phyloP scores from a whole-genome alignment of 768 basidiomycete genomes.

The Lepiota venenata region DNA sequence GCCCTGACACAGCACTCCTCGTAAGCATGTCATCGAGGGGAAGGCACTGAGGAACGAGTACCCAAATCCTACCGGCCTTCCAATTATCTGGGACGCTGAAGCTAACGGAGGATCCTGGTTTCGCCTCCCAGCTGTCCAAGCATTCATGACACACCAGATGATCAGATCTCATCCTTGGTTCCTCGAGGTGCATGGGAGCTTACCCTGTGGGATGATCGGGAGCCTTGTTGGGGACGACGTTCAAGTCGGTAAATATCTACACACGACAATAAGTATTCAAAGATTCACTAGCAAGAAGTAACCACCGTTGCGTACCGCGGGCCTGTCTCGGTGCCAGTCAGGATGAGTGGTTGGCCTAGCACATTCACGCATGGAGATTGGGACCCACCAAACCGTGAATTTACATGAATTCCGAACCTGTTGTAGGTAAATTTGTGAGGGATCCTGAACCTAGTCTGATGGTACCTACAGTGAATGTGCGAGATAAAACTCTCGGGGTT shows the following conservation, averaged over 20 bases:
- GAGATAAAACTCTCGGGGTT: no score
- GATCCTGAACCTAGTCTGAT: no score
- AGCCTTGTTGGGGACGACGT: constrained; percentile 39
- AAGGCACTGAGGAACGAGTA: constrained; percentile 3
- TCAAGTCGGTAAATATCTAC: constrained; percentile 60
- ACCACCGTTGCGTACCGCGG: no score
- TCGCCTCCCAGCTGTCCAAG: constrained; percentile 35
- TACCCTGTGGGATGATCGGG: constrained; percentile 45
- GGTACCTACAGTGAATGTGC: no score
- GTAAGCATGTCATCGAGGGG: background rate
- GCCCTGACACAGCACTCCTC: constrained; percentile 37
- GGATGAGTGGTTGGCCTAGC: no score
- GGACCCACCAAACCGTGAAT: no score
- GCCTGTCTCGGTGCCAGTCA: no score
- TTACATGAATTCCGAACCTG: no score
- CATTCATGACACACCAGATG: background rate
- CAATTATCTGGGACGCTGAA: constrained; percentile 60
- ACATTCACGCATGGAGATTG: no score
- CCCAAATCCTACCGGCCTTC: constrained; percentile 59
- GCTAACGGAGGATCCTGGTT: constrained; percentile 31
- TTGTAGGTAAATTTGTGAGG: no score
- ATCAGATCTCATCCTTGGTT: background rate
- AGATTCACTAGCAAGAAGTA: no score
- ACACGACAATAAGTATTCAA: no score
- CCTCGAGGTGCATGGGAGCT: constrained; percentile 2